A percentile compares a stretch with the other conserved stretches of the same genome.
Conservation (phyloP, 1,284 basidiomycete genomes). For the Puccinia brachypodii region DNA sequence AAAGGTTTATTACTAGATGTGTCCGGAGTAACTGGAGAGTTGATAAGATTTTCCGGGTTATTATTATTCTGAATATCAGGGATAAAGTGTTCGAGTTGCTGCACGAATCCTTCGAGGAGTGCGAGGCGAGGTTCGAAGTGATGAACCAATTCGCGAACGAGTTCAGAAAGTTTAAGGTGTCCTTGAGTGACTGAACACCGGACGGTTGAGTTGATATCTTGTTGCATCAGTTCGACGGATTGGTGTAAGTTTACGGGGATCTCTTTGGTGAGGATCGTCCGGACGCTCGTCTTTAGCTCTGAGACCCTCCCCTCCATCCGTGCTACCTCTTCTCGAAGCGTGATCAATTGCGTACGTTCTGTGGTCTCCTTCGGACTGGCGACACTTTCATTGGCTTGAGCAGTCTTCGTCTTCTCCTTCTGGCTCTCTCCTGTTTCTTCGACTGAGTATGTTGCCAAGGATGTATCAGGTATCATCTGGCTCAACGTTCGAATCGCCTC, state of each 20-base stretch:
- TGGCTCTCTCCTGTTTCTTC: not conserved
- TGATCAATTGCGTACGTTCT: not conserved
- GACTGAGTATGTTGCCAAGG: not conserved
- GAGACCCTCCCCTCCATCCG: not conserved
- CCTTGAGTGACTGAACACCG: not conserved
- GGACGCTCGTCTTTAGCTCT: not conserved
- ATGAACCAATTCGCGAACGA: not conserved
- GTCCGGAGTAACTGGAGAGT: not conserved
- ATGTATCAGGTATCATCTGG: not conserved
- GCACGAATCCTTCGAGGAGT: not conserved
- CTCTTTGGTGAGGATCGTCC: not conserved
- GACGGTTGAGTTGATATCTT: not conserved
- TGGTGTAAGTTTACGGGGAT: constrained; percentile 1
- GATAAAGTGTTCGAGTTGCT: not conserved
- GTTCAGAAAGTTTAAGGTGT: not conserved
- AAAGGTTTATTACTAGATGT: not conserved
- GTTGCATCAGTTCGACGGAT: constrained; percentile 4
- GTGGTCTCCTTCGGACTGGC: not conserved
- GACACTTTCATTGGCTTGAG: not conserved
- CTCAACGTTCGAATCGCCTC: not conserved
- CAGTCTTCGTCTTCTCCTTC: not conserved
- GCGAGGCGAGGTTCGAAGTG: not conserved
- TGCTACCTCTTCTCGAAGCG: not conserved
- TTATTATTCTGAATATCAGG: not conserved
- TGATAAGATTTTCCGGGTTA: not conserved